Evolutionary conservation across 768 basidiomycete species (phyloP).

Genomic region (Steccherinum ochraceum): DNA sequence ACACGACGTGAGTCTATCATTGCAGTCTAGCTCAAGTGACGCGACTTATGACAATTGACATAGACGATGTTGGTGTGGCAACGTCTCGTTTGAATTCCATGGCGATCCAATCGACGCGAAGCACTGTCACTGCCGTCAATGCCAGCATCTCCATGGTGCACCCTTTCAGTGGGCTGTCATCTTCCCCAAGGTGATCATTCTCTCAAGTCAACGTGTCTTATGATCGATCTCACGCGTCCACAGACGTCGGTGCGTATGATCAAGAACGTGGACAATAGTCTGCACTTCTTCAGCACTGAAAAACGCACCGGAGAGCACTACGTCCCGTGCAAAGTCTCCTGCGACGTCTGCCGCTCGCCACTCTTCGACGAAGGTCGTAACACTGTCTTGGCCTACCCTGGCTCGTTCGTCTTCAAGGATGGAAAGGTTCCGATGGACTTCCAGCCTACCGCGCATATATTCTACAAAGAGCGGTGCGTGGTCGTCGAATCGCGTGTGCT

Average conservation of each 20-base stretch:
- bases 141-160: conserved; percentile 26
- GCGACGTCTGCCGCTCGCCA: conserved; percentile 24
- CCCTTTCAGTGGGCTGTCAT: conserved; percentile 31
- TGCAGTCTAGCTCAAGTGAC: neutral
- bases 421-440: conserved; percentile 20
- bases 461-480: conserved; percentile 19
- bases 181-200: conserved; percentile 23
- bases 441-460: conserved; percentile 25
- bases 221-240: neutral
- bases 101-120: conserved; percentile 28
- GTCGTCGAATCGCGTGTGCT: neutral
- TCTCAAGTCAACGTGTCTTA: neutral
- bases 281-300: conserved; percentile 27
- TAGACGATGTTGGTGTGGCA: conserved; percentile 27
- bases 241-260: conserved; percentile 26
- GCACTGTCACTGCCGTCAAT: conserved; percentile 27
- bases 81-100: conserved; percentile 24
- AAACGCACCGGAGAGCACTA: conserved; percentile 15
- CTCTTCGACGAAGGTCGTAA: conserved; percentile 28
- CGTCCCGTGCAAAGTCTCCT: conserved; percentile 29
- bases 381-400: conserved; percentile 26
- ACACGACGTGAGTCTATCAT: conserved; percentile 12
- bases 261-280: conserved; percentile 20
- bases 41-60: neutral
- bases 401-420: conserved; percentile 22